Conservation (phyloP, 352 stramenopile species). For the Lagenidium giganteum region DNA sequence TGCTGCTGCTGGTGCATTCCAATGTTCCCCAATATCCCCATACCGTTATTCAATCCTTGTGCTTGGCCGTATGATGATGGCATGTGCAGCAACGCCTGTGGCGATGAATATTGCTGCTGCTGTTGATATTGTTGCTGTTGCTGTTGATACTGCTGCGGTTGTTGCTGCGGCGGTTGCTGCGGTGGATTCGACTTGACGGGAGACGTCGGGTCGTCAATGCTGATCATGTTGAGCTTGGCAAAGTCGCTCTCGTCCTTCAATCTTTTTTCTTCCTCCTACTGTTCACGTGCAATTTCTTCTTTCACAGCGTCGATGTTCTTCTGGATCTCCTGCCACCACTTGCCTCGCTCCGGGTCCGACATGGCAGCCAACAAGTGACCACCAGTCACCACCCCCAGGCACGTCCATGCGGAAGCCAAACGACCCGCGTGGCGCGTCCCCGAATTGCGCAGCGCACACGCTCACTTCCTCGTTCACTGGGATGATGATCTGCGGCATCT, state of each 20-base stretch:
- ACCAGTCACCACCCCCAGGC: slow-evolving; percentile 30
- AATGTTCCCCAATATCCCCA: slow-evolving; percentile 2
- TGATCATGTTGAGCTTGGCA: slow-evolving; percentile 58
- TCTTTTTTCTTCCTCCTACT: slow-evolving; percentile 37
- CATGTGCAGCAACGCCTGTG: slow-evolving; percentile 1
- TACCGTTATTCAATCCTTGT: no score
- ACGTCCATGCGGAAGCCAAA: slow-evolving; percentile 51
- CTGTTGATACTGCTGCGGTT: not conserved
- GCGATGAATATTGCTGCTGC: not conserved
- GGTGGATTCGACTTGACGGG: no score
- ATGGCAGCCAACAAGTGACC: slow-evolving; percentile 36
- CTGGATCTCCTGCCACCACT: slow-evolving; percentile 59
- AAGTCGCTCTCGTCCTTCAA: slow-evolving; percentile 40
- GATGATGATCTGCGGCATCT: slow-evolving; percentile 49
- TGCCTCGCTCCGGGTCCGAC: slow-evolving; percentile 42
- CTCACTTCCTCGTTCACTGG: slow-evolving; percentile 44
- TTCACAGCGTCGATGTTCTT: slow-evolving; percentile 31
- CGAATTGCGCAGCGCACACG: slow-evolving; percentile 29
- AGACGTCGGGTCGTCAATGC: slow-evolving; percentile 41
- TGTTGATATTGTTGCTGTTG: slow-evolving; percentile 19
- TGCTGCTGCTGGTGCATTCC: slow-evolving; percentile 4
- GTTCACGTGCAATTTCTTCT: slow-evolving; percentile 25
- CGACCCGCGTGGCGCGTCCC: slow-evolving; percentile 28
- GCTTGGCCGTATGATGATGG: no score
- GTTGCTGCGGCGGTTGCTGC: not conserved